Evolutionary conservation across 257 asterid species (phyloP), one percentile per base, ranked within the genome.

Genomic region (Echium plantagineum): DNA sequence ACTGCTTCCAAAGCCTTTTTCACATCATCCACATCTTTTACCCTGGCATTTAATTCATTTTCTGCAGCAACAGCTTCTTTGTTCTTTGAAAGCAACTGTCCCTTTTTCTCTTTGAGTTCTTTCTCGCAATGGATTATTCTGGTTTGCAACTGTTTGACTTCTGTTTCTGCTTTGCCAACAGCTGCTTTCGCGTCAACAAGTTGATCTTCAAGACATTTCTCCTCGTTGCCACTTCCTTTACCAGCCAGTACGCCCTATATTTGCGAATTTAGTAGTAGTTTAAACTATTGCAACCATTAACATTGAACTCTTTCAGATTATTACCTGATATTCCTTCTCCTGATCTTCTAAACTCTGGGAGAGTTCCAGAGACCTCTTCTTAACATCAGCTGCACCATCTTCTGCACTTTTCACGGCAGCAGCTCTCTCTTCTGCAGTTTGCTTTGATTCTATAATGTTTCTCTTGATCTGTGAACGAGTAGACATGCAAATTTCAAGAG

Each of bases 131-230:
- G 99, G 68, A 70, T 78, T 77, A 83, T 69, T 79, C 78, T 85
- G 60, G 94, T 89, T 77, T 86, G 78, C 91, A 89, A 70, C 80
- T 88, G 98, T 82, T 93, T 93, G 86, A 93, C 57, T 68, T 89
- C 97, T 13, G 99, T 86, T 78, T 86, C 96, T 66, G 87, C 84
- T 63, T 60, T 76, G 76, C 97, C 99, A 64, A 89, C 99, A 57
- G 81, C 85, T 61, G 82, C 84, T 83, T 86, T 89, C 66, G 96
- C 97, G 76, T 93, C 99, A 58, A 71, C 85, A 53, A 93, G 80
- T 79, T 93, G 99, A 74, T 89, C 99, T 76, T 93, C 97, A 60
- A 93, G 96, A 75, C 99, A 93, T 71, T 93, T 93, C 72, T 93
- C 99, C 72, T 93, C 99, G 78, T 80, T 75, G 70, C 96, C 99